A percentile compares a stretch with the other conserved stretches of the same genome.
phyloP scores from a whole-genome alignment of 2,329 filamentous ascomycete species.

The Aureobasidium sp. region DNA sequence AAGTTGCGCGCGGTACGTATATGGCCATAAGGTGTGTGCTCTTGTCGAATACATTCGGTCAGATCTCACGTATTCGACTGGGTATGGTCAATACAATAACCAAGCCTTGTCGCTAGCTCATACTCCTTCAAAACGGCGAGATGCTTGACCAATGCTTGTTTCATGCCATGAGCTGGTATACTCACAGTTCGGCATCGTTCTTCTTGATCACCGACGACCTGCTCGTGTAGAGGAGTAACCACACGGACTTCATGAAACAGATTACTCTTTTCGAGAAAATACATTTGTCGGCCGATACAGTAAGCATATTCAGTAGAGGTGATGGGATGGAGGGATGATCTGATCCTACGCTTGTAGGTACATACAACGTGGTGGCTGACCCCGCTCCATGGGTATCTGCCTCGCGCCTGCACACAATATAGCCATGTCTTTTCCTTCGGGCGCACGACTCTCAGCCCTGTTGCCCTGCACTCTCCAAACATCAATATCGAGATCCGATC shows the following conservation, averaged over 20 bases:
- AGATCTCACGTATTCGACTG: neutral
- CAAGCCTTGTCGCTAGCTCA: neutral
- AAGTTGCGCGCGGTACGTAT: neutral
- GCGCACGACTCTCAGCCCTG: neutral
- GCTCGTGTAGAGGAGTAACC: neutral
- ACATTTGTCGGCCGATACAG: neutral
- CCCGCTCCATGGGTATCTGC: neutral
- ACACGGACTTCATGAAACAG: too few relatives aligned
- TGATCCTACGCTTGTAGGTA: neutral
- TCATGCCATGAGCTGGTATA: neutral
- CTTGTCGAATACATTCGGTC: neutral
- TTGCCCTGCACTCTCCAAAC: too few relatives aligned
- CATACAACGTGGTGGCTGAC: conserved; percentile 1
- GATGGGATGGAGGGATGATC: neutral
- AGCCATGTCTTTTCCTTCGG: neutral
- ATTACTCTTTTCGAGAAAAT: neutral
- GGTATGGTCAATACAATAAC: neutral
- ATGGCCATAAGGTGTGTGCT: neutral
- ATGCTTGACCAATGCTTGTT: conserved; percentile 1
- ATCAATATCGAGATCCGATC: too few relatives aligned
- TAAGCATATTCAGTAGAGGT: neutral
- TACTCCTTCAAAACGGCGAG: neutral
- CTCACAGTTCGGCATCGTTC: neutral
- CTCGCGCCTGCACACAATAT: neutral
- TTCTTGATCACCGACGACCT: neutral